Percentiles rank a stretch among this genome's conserved stretches.
These are phyloP conservation scores for Clohesyomyces aquaticus DNA, from an alignment of 495 filamentous ascomycete species.

Conservation along the genomic window DNA sequence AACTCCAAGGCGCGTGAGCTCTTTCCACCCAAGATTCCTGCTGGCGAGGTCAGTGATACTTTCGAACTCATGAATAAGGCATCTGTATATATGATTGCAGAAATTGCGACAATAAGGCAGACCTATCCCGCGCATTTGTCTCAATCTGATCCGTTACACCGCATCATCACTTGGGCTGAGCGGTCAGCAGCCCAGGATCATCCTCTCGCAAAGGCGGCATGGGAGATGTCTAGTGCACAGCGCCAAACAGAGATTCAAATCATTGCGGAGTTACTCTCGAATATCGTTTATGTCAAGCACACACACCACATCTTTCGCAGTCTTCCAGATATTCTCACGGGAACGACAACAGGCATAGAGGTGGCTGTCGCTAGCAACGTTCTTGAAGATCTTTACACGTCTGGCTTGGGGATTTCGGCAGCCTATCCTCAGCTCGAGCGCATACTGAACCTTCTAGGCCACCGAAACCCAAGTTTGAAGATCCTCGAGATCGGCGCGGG, in stretches of 20 bases:
- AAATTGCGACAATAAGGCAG: no score
- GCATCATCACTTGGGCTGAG: no score
- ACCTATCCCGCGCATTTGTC: no score
- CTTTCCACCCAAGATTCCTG: not conserved
- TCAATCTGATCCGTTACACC: no score
- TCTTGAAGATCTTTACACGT: no score
- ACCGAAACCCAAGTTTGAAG: conserved; percentile 3
- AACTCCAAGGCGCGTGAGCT: not conserved
- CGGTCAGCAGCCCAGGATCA: no score
- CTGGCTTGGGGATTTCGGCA: not conserved
- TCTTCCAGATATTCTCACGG: not conserved
- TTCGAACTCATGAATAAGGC: no score
- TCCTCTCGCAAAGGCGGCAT: no score
- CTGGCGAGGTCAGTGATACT: not conserved
- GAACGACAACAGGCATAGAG: not conserved
- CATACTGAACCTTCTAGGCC: not conserved
- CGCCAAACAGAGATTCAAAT: no score
- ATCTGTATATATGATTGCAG: no score
- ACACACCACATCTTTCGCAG: not conserved
- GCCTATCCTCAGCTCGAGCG: conserved; percentile 1
- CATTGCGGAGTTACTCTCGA: not conserved
- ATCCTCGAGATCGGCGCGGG: conserved; percentile 6
- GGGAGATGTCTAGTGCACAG: no score
- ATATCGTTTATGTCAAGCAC: not conserved
- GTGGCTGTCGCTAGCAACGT: no score